Base-by-base conservation (phyloP, 768 basidiomycete species). In the Xerocomus spinulosus region DNA sequence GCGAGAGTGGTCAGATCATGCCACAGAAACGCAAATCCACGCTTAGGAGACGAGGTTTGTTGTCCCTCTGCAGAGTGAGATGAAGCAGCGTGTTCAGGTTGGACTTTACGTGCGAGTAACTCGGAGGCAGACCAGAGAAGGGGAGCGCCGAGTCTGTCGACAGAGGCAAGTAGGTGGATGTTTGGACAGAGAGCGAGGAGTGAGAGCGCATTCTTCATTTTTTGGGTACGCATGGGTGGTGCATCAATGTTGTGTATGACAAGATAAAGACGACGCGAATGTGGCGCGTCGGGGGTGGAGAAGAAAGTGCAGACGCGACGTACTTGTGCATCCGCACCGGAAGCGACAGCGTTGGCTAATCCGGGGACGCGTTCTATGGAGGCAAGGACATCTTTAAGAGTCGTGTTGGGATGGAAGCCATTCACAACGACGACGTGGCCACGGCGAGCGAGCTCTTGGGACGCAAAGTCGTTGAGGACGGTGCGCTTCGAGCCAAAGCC, bases 201-300 rank as follows among this genome's bases (percentile, higher is more conserved):
- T 0, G 83, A 79, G 30, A 98, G 76, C 33, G 78, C 73, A 1
- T 85, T 73, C 58, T 82, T 80, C 17, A 82, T 72, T 55, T 83
- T 84, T 17, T 76, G 57, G 1, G 75, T 65, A 32, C 91, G 86
- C 21, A 96, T 70, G 6, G 80, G 69, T 0, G 83, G 75, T 0
- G 85, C 76, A 58, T 97, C 94, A 65, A 97, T 82, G 68, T 89
- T 94, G 73, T 98, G 92, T 20, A 96, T 71, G 59, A 95, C 68
- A 51, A 98, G 71, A 62, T 82, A 92, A 34, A 98, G 71, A 38
- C 77, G 78, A 38, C 63, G 64, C 15, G 63, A 48, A 41, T 62
- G 60, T 2, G 64, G 53, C 9, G 61, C 53, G 29, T 55, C 47
- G 28, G 30, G 54, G 0, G 76, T 62, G 61, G 78, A 68, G 63